These are phyloP conservation scores for Chlamydomonas incerta DNA, from an alignment of 139 green algal species.

Conservation along the genomic window DNA sequence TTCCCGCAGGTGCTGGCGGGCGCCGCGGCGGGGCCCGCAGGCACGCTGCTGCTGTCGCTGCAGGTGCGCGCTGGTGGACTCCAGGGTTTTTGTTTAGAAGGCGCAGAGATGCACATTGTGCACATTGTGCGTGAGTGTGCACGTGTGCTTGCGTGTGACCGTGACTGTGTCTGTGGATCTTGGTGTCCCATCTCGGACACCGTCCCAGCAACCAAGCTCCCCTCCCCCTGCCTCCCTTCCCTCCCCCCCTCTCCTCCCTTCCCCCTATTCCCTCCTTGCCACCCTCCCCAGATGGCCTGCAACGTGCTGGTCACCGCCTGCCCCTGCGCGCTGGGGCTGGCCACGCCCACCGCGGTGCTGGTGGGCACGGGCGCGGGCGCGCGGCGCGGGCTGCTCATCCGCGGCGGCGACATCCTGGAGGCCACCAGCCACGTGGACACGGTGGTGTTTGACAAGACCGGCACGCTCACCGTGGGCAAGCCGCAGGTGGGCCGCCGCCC, in stretches of 20 bases:
- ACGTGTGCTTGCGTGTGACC: too few relatives aligned
- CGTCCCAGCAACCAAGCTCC: too few relatives aligned
- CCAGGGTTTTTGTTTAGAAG: too few relatives aligned
- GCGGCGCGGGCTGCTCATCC: constrained; percentile 84
- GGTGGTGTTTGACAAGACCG: constrained; percentile 97
- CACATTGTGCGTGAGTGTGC: too few relatives aligned
- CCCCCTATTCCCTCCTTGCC: too few relatives aligned
- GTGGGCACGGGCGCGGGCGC: constrained; percentile 88
- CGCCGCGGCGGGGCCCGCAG: constrained; percentile 33
- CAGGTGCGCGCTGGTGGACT: too few relatives aligned
- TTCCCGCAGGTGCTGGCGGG: constrained; percentile 74
- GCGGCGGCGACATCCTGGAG: constrained; percentile 88
- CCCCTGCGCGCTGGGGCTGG: constrained; percentile 94
- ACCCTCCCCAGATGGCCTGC: constrained; percentile 85
- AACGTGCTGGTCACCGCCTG: constrained; percentile 96
- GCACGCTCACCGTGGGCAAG: constrained; percentile 88
- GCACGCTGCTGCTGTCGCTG: constrained; percentile 71
- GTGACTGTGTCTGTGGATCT: too few relatives aligned
- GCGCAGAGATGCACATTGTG: too few relatives aligned
- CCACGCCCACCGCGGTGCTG: constrained; percentile 93
- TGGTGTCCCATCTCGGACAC: too few relatives aligned
- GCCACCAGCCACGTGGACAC: constrained; percentile 73
- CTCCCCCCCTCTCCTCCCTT: too few relatives aligned
- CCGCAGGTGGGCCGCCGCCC: constrained; percentile 73
- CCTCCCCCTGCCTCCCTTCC: too few relatives aligned